These are phyloP conservation scores for Hericium alpestre DNA, from an alignment of 768 basidiomycete species.

Conservation along the genomic window DNA sequence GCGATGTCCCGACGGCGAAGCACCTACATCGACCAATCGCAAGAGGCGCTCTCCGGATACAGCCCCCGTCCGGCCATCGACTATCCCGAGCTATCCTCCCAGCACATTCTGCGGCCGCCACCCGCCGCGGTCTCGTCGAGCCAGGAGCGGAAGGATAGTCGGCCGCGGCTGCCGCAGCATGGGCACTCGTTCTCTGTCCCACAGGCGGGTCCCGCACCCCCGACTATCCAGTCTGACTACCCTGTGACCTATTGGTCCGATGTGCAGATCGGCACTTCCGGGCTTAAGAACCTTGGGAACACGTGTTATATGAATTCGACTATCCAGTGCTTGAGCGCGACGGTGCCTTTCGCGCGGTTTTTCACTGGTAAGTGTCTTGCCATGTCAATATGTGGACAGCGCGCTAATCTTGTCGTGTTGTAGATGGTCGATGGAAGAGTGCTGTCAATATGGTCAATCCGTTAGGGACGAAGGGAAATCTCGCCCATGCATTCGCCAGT, in stretches of 20 bases:
- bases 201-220: constrained; percentile 40
- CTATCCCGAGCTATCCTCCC: constrained; percentile 66
- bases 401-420: background rate
- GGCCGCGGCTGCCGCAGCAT: constrained; percentile 39
- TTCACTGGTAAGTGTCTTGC: constrained; percentile 60
- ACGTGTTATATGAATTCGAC: constrained; percentile 99
- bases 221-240: constrained; percentile 65
- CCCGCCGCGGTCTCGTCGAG: constrained; percentile 63
- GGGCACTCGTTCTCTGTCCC: constrained; percentile 26
- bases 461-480: constrained; percentile 75
- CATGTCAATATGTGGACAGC: background rate
- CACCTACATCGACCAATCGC: constrained; percentile 74
- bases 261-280: constrained; percentile 65
- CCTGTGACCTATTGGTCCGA: constrained; percentile 81
- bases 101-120: constrained; percentile 61
- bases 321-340: constrained; percentile 91
- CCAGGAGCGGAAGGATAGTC: constrained; percentile 61
- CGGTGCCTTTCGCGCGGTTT: constrained; percentile 85
- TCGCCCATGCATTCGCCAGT: constrained; percentile 75
- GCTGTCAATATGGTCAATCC: constrained; percentile 81
- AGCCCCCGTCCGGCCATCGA: constrained; percentile 51
- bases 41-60: constrained; percentile 41
- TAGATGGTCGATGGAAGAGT: constrained; percentile 71
- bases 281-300: constrained; percentile 90
- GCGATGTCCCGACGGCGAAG: constrained; percentile 61